Evolutionary conservation across 2,329 filamentous ascomycete genomes (phyloP).

Genomic region (Paecilomyces formosus): DNA sequence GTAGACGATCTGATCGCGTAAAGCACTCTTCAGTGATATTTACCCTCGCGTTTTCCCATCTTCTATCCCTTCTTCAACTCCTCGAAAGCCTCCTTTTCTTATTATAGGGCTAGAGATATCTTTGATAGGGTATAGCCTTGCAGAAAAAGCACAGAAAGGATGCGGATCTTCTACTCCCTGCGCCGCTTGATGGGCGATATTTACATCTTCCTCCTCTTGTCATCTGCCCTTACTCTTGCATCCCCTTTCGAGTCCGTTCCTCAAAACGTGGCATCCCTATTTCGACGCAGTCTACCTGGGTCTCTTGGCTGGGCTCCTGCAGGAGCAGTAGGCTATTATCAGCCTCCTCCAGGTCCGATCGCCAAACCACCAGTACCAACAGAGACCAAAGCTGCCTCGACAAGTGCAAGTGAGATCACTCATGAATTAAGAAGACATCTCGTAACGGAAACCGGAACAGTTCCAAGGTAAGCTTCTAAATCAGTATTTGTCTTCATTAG

Average conservation of each 20-base stretch:
- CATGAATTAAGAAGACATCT: slow-evolving; percentile 4
- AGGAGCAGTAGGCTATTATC: slow-evolving; percentile 14
- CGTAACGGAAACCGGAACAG: neutral
- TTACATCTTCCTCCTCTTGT: slow-evolving; percentile 5
- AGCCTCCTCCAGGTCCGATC: slow-evolving; percentile 10
- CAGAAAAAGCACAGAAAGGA: neutral
- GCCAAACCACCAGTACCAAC: slow-evolving; percentile 2
- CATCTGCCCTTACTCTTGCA: slow-evolving; percentile 6
- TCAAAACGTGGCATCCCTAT: neutral
- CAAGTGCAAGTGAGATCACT: slow-evolving; percentile 1
- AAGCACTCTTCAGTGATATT: neutral
- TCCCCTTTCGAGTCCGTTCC: slow-evolving; percentile 5
- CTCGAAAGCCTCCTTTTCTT: neutral
- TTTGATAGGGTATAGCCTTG: neutral
- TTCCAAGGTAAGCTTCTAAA: slow-evolving; percentile 1
- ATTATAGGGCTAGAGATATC: neutral
- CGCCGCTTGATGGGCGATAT: slow-evolving; percentile 3
- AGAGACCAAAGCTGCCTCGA: neutral
- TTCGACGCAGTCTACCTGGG: slow-evolving; percentile 12
- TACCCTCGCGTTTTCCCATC: neutral
- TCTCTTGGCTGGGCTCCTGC: slow-evolving; percentile 12
- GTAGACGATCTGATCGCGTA: neutral
- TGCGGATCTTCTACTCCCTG: neutral
- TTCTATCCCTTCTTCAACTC: neutral
- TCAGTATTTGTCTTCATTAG: neutral